Conservation (phyloP, 306 rosid genomes). For the Prunus mongolica region DNA sequence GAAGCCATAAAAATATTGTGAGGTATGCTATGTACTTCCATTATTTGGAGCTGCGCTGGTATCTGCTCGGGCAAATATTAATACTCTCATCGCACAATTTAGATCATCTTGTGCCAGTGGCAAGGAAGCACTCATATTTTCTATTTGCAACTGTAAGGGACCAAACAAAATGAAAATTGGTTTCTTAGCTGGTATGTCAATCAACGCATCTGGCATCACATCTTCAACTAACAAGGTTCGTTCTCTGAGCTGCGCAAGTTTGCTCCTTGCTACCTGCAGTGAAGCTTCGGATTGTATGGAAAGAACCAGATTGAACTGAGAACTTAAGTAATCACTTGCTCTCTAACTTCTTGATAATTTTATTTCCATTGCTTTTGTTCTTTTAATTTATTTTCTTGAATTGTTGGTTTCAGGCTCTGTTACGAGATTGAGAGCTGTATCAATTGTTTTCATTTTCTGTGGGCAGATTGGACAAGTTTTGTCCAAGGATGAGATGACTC, state of each 20-base stretch:
- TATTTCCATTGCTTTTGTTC: background rate
- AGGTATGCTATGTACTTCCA: background rate
- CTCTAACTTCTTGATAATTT: background rate
- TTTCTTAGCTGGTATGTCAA: background rate
- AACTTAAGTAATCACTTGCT: background rate
- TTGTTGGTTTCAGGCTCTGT: background rate
- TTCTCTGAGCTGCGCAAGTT: background rate
- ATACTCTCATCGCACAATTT: background rate
- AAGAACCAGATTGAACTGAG: background rate
- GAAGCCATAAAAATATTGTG: background rate
- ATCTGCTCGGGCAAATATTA: slow-evolving; percentile 10
- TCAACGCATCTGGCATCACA: background rate
- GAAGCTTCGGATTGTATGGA: background rate
- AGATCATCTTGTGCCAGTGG: background rate
- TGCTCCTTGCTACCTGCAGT: background rate
- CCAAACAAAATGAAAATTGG: background rate
- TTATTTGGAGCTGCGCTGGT: slow-evolving; percentile 3
- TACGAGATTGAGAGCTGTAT: background rate
- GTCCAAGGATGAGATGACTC: background rate
- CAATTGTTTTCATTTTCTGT: background rate
- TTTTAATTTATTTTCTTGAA: background rate
- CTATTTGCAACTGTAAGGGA: background rate
- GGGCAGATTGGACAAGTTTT: background rate
- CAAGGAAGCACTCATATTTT: background rate
- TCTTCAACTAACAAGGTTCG: background rate